Evolutionary conservation across 805 yeast species (phyloP).

Genomic region (Candida schatavii): DNA sequence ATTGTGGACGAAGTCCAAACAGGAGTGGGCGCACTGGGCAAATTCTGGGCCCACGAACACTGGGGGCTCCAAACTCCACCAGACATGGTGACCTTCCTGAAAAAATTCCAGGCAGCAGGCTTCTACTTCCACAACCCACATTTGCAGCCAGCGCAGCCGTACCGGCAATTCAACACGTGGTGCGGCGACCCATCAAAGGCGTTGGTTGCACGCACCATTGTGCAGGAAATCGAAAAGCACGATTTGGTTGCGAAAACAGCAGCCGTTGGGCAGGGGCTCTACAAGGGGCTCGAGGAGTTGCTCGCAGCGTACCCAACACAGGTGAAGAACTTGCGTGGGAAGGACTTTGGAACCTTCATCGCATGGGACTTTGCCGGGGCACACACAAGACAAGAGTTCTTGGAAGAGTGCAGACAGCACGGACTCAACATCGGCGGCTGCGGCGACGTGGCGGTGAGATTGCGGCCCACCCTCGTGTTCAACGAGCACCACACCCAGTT

Average conservation of each 20-base stretch:
- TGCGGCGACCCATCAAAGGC: slow-evolving; percentile 75
- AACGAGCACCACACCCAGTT: slow-evolving; percentile 61
- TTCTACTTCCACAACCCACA: slow-evolving; percentile 60
- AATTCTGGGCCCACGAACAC: slow-evolving; percentile 72
- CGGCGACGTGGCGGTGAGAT: slow-evolving; percentile 55
- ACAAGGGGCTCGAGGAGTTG: slow-evolving; percentile 36
- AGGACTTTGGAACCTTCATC: slow-evolving; percentile 60
- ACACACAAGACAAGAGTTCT: slow-evolving; percentile 44
- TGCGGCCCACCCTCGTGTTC: slow-evolving; percentile 65
- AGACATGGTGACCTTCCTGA: slow-evolving; percentile 68
- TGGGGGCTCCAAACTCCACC: slow-evolving; percentile 61
- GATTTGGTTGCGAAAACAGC: slow-evolving; percentile 48
- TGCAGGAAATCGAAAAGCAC: slow-evolving; percentile 50
- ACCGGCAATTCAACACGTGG: slow-evolving; percentile 77
- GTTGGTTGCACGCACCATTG: slow-evolving; percentile 58
- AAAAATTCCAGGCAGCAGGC: slow-evolving; percentile 73
- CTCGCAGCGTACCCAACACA: slow-evolving; percentile 39
- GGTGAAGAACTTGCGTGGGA: slow-evolving; percentile 56
- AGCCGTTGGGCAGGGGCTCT: slow-evolving; percentile 55
- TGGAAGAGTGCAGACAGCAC: slow-evolving; percentile 42
- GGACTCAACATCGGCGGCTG: slow-evolving; percentile 73
- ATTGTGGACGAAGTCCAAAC: slow-evolving; percentile 75
- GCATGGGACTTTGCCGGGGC: slow-evolving; percentile 57
- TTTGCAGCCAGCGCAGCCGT: slow-evolving; percentile 58
- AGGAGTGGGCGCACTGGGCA: slow-evolving; percentile 72